Conservation (phyloP, 2,329 filamentous ascomycete species). For the Akanthomyces uredinophilus region DNA sequence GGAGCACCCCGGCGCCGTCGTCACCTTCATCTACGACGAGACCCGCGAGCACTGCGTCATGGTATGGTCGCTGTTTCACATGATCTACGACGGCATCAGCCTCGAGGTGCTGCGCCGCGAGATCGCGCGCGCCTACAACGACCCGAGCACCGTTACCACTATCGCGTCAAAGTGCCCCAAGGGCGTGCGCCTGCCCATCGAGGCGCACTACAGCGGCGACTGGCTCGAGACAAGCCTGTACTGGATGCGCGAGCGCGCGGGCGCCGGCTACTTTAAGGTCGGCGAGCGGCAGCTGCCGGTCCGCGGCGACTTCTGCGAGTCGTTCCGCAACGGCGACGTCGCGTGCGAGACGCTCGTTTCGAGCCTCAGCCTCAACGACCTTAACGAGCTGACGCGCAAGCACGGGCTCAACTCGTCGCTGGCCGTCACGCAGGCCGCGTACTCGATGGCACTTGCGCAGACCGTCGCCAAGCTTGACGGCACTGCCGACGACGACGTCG, state of each 20-base stretch:
- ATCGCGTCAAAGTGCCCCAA: slow-evolving; percentile 6
- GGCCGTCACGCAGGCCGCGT: slow-evolving; percentile 13
- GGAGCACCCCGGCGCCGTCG: slow-evolving; percentile 8
- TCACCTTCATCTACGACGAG: slow-evolving; percentile 13
- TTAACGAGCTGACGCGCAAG: slow-evolving; percentile 13
- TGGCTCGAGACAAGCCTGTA: slow-evolving; percentile 17
- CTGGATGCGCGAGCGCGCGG: slow-evolving; percentile 14
- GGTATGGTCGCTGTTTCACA: slow-evolving; percentile 31
- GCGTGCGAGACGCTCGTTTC: slow-evolving; percentile 11
- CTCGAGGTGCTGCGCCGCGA: slow-evolving; percentile 13
- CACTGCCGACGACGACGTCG: neutral
- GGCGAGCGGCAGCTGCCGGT: neutral
- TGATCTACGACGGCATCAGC: slow-evolving; percentile 21
- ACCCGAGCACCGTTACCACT: slow-evolving; percentile 1
- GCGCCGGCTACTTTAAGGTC: slow-evolving; percentile 5
- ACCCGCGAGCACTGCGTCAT: slow-evolving; percentile 18
- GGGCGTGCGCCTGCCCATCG: slow-evolving; percentile 13
- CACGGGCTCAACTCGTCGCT: slow-evolving; percentile 5
- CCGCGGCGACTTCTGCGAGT: slow-evolving; percentile 3
- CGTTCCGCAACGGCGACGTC: slow-evolving; percentile 12
- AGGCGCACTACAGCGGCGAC: slow-evolving; percentile 13
- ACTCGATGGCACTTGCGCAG: slow-evolving; percentile 15
- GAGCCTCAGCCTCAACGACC: slow-evolving; percentile 8
- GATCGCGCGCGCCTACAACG: slow-evolving; percentile 11
- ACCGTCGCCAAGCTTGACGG: slow-evolving; percentile 2